Conservation (phyloP, 208 protist genomes). For the Leishmania guyanensis region DNA sequence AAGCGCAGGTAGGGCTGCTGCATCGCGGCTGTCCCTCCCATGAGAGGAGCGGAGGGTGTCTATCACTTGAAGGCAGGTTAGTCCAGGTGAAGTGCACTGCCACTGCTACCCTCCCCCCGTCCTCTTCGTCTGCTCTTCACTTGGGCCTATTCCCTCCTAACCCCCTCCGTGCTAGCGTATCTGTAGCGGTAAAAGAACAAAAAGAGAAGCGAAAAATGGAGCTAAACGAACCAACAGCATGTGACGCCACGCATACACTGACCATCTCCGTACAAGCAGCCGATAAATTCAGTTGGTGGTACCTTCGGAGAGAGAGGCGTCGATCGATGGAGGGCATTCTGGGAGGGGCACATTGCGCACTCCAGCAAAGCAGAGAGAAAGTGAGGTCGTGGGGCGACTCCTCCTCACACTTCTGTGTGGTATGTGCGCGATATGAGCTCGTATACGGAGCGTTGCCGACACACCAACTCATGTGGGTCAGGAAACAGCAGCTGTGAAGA, state of each 20-base stretch:
- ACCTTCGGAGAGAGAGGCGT: background rate
- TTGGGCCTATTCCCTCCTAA: background rate
- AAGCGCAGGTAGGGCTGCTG: conserved; percentile 34
- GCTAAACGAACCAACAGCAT: background rate
- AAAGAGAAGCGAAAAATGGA: background rate
- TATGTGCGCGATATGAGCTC: background rate
- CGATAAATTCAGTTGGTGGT: background rate
- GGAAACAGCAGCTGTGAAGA: background rate
- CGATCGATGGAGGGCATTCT: background rate
- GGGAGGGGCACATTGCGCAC: background rate
- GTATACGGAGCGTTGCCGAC: background rate
- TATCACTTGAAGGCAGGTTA: background rate
- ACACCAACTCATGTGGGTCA: background rate
- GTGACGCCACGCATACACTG: background rate
- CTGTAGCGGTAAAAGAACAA: background rate
- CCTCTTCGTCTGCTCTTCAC: background rate
- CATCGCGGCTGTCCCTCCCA: background rate
- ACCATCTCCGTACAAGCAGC: background rate
- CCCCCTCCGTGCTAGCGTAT: background rate
- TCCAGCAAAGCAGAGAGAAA: background rate
- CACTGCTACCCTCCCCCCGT: too few relatives aligned
- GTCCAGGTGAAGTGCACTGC: background rate
- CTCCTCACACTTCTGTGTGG: background rate
- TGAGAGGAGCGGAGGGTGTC: background rate
- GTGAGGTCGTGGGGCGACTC: background rate